A percentile compares a stretch with the other conserved stretches of the same genome.
These are phyloP conservation scores for Zalaria obscura DNA, from an alignment of 2,329 filamentous ascomycete species.

Conservation along the genomic window DNA sequence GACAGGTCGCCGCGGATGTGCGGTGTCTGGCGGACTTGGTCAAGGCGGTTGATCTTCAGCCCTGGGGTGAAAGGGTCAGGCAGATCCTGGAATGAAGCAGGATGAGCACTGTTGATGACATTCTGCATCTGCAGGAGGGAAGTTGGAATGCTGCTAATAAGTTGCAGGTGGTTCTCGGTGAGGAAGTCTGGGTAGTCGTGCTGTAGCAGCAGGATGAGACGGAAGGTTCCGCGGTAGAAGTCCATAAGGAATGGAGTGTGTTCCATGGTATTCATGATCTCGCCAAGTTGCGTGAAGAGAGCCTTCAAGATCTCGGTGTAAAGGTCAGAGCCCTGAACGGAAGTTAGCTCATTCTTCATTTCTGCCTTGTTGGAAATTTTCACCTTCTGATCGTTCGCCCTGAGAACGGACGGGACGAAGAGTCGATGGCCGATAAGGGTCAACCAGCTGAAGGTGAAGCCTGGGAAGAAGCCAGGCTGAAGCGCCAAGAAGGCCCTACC, in stretches of 20 bases:
- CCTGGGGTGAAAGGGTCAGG: constrained; percentile 60
- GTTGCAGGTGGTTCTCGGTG: constrained; percentile 68
- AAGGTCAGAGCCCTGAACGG: constrained; percentile 54
- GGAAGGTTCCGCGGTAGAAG: constrained; percentile 70
- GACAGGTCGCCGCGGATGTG: constrained; percentile 49
- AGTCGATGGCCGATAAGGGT: constrained; percentile 69
- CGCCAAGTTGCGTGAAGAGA: constrained; percentile 50
- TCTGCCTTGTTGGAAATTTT: constrained; percentile 5
- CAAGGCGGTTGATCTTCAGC: constrained; percentile 61
- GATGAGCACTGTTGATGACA: constrained; percentile 69
- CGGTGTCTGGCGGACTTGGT: constrained; percentile 58
- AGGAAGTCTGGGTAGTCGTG: constrained; percentile 94
- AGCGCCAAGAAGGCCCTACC: constrained; percentile 58
- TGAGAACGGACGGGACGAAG: constrained; percentile 67
- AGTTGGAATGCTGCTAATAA: constrained; percentile 68
- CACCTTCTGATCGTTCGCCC: constrained; percentile 43
- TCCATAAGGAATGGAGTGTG: constrained; percentile 60
- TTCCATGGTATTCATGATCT: constrained; percentile 62
- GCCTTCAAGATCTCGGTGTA: constrained; percentile 48
- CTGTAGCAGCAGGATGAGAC: constrained; percentile 71
- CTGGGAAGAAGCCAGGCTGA: constrained; percentile 63
- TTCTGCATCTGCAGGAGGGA: constrained; percentile 83
- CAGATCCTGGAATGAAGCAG: constrained; percentile 47
- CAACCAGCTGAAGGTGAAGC: constrained; percentile 77
- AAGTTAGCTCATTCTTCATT: constrained; percentile 1